A percentile compares a stretch with the other conserved stretches of the same genome.
These are phyloP conservation scores for Coccomyxa subellipsoidea DNA, from an alignment of 163 green algal genomes.

Conservation along the genomic window DNA sequence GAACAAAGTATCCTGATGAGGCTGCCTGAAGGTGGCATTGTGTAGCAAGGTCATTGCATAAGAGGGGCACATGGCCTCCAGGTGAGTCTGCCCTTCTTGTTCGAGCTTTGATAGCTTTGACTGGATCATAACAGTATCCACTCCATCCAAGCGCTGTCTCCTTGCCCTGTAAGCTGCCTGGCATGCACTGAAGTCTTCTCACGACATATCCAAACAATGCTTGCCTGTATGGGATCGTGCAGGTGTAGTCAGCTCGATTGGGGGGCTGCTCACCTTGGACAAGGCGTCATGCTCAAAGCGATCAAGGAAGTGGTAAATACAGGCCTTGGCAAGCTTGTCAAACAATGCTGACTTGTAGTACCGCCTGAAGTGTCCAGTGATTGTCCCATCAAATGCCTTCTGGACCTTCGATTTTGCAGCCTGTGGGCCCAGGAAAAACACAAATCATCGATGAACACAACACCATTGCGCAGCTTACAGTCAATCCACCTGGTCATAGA, in stretches of 20 bases:
- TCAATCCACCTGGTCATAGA: neutral
- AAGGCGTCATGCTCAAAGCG: neutral
- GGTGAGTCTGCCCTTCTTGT: neutral
- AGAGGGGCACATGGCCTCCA: neutral
- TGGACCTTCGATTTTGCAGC: neutral
- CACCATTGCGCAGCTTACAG: no score
- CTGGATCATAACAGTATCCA: neutral
- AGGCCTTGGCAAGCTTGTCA: neutral
- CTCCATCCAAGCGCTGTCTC: neutral
- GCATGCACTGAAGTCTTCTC: neutral
- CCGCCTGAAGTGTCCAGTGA: neutral
- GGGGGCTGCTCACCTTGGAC: neutral
- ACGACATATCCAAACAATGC: no score
- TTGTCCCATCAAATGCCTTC: neutral
- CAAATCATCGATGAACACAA: neutral
- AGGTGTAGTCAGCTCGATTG: neutral
- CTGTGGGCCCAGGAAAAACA: neutral
- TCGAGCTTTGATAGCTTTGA: neutral
- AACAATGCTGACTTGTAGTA: neutral
- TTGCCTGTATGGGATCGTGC: neutral
- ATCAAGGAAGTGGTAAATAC: neutral
- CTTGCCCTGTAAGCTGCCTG: neutral
- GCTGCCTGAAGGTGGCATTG: neutral
- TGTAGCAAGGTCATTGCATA: neutral
- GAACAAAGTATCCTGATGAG: neutral